Conservation (phyloP, 2,329 filamentous ascomycete genomes). For the Rasamsonia emersonii region DNA sequence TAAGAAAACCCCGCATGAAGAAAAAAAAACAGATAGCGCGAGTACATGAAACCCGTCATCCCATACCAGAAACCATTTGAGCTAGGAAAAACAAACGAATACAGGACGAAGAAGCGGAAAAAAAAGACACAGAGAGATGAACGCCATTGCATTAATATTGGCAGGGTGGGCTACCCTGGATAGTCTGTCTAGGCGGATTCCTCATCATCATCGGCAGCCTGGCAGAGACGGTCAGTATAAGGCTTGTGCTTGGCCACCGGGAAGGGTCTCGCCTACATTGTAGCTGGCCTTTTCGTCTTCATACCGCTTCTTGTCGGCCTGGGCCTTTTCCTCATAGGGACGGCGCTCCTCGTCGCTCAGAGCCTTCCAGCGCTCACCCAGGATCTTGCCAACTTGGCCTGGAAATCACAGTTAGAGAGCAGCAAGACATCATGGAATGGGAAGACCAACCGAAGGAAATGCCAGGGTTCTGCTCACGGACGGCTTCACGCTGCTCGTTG, state of each 20-base stretch:
- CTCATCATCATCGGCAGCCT: constrained; percentile 54
- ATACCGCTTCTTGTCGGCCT: constrained; percentile 96
- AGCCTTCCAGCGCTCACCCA: constrained; percentile 98
- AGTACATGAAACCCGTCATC: constrained; percentile 24
- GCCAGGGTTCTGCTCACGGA: constrained; percentile 95
- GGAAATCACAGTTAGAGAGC: constrained; percentile 13
- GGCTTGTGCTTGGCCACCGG: constrained; percentile 5
- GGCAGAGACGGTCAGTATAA: constrained; percentile 5
- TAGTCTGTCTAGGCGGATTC: constrained; percentile 25
- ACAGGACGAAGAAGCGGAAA: constrained; percentile 19
- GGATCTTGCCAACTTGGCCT: constrained; percentile 95
- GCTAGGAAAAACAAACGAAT: constrained; percentile 20
- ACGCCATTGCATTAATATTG: constrained; percentile 25
- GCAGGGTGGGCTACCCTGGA: constrained; percentile 14
- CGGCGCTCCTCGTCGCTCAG: constrained; percentile 84
- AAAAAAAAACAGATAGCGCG: constrained; percentile 16
- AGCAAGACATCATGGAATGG: background rate
- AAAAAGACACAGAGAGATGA: constrained; percentile 23
- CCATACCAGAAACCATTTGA: constrained; percentile 25
- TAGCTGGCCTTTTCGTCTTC: constrained; percentile 96
- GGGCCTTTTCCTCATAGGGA: constrained; percentile 95
- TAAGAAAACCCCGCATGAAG: constrained; percentile 19
- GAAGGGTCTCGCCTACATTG: constrained; percentile 53
- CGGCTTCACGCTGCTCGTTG: constrained; percentile 97
- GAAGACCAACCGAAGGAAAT: constrained; percentile 74